Percentiles rank a stretch among this genome's conserved stretches.
phyloP scores from a whole-genome alignment of 768 basidiomycete genomes.

The Cystofilobasidium bisporidii region DNA sequence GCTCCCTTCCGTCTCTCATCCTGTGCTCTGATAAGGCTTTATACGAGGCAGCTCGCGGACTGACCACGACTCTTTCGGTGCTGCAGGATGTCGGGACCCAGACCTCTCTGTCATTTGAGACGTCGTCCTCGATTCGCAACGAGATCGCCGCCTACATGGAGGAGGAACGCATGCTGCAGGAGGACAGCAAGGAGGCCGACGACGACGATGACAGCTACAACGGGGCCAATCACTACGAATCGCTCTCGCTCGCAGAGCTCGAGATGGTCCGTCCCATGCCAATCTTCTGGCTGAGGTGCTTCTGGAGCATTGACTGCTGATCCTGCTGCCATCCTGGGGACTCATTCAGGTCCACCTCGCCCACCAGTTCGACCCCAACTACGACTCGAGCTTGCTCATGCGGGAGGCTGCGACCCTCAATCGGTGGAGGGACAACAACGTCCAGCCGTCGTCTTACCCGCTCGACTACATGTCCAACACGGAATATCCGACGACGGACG shows the following conservation, averaged over 20 bases:
- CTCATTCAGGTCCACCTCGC: conserved; percentile 23
- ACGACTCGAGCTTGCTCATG: conserved; percentile 13
- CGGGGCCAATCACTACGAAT: not conserved
- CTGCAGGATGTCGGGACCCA: conserved; percentile 21
- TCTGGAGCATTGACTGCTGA: no score
- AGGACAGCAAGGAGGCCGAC: conserved; percentile 10
- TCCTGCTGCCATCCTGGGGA: no score
- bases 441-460: not conserved
- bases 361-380: conserved; percentile 27
- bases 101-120: conserved; percentile 25
- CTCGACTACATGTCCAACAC: conserved; percentile 7
- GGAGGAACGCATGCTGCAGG: conserved; percentile 25
- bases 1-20: no score
- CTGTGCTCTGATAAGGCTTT: no score
- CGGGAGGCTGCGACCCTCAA: conserved; percentile 17
- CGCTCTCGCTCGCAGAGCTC: not conserved
- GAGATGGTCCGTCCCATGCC: not conserved
- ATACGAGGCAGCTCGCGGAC: not conserved
- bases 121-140: conserved; percentile 24
- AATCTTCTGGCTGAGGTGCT: not conserved
- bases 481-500: not conserved
- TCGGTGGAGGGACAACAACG: conserved; percentile 15
- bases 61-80: not conserved
- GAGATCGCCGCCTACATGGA: conserved; percentile 20
- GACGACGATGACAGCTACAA: conserved; percentile 9